Evolutionary conservation across 208 protist genomes (phyloP), one percentile per base, ranked within the genome.

Genomic region (Novymonas esmeraldas): DNA sequence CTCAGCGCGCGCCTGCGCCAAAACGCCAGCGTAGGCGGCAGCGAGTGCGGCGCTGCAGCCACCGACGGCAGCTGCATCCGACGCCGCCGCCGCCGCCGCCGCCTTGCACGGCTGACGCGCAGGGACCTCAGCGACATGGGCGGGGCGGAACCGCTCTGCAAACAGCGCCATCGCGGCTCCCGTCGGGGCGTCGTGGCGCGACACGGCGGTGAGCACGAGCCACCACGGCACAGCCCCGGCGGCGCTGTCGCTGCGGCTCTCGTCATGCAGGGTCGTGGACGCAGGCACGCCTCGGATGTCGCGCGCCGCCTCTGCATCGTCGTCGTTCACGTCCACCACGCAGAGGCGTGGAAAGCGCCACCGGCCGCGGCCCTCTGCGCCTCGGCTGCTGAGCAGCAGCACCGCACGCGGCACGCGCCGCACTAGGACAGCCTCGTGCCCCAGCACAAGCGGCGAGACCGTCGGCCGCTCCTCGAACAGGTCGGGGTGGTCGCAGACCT

Each of bases 401-500:
- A 87, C 62, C 26, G 58, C 24, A 20, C 84, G 84, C 11, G 86
- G 86, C 2, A 91, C 84, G 14, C 16, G 20, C 10, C 80, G 16
- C 44, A 45, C 58, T 11, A 94, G 69, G 24, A 58, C 70, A 7
- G 71, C 79, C 11, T 78, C 65, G 46, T 79, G 74, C 49, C 74
- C 72, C 9, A 94, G 64, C 33, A 82, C 69, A n/a, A 96, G 74
- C 22, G 89, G 88, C 16, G 85, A 93, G 33, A 84, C 11, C 0
- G 82, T 94, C 6, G 89, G 85, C 2, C 89, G 79, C 62, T 89
- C 83, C 66, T 98, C 95, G 65, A 99, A 99, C 36, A 99, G 72
- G 61, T 98, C 93, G 0, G 98, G 98, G 76, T 99, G 98, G 67
- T 99, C 98, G 78, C 98, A 99, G n/a, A 98, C 95, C 70, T 99